Evolutionary conservation across 139 green algal genomes (phyloP).

Genomic region (Chlamydomonas sp.): DNA sequence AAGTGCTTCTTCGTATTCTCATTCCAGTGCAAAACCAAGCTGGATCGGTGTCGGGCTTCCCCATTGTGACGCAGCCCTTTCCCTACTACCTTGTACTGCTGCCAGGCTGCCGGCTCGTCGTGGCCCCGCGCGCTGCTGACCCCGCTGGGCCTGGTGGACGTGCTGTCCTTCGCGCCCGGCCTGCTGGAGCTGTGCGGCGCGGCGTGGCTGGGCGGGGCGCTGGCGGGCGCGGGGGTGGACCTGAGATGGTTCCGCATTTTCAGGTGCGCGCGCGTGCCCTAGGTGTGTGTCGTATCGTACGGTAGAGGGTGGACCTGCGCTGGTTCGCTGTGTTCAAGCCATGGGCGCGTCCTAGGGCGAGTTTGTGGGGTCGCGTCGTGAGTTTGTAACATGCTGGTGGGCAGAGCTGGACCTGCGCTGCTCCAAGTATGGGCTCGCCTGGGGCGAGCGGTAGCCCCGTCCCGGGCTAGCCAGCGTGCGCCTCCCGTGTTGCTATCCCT

Average conservation of each 20-base stretch:
- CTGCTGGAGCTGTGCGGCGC: constrained; percentile 63
- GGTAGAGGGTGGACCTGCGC: not conserved
- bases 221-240: constrained; percentile 57
- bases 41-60: no score
- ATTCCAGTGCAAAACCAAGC: no score
- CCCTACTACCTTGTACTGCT: not conserved
- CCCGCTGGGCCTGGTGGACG: constrained; percentile 68
- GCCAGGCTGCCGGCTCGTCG: not conserved
- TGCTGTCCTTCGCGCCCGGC: constrained; percentile 77
- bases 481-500: no score
- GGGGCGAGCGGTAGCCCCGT: no score
- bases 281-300: not conserved
- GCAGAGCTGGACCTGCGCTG: no score
- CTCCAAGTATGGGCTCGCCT: no score
- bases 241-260: constrained; percentile 82
- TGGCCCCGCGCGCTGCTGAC: constrained; percentile 29
- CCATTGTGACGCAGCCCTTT: not conserved
- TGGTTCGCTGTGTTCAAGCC: no score
- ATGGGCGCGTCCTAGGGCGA: no score
- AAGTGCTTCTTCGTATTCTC: no score
- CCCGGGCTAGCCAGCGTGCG: no score
- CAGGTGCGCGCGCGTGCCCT: constrained; percentile 31
- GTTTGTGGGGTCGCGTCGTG: no score
- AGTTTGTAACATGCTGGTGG: no score
- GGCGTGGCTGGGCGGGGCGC: constrained; percentile 4